Percentiles rank a stretch among this genome's conserved stretches.
Conservation (phyloP, 2,329 filamentous ascomycete species). For the Fusarium secorum region DNA sequence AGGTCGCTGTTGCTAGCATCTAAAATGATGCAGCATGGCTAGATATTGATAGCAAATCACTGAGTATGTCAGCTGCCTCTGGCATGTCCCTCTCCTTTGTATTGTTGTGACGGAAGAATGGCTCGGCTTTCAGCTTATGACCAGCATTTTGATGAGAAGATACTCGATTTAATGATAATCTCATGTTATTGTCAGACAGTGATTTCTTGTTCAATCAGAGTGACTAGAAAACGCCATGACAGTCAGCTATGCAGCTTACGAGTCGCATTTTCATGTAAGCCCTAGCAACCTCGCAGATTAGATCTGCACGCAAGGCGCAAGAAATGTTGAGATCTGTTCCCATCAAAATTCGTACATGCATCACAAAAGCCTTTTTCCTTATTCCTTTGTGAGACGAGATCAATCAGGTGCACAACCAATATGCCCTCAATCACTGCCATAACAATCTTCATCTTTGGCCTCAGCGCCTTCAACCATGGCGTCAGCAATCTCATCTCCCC, state of each 20-base stretch:
- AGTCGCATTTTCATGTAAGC: background rate
- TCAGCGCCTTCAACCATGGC: conserved; percentile 23
- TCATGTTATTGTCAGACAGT: background rate
- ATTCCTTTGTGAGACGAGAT: too few relatives aligned
- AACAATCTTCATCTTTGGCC: conserved; percentile 18
- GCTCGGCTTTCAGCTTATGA: background rate
- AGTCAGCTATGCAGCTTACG: background rate
- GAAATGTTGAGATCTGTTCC: background rate
- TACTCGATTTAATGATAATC: conserved; percentile 2
- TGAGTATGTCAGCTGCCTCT: conserved; percentile 17
- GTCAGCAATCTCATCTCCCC: conserved; percentile 22
- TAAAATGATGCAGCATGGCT: background rate
- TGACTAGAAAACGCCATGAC: background rate
- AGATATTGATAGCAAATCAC: background rate
- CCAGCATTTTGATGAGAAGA: background rate
- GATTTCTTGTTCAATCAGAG: background rate
- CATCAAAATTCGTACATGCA: background rate
- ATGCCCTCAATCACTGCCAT: conserved; percentile 6
- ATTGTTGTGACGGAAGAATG: background rate
- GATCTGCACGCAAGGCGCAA: background rate
- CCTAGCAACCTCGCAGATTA: background rate
- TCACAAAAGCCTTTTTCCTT: accelerated
- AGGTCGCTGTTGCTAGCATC: conserved; percentile 17
- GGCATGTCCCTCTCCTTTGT: background rate
- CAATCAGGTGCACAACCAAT: background rate